Percentiles rank a stretch among this genome's conserved stretches.
Conservation (phyloP, 225 moss, liverwort and hornwort species). For the Ulota crispa region DNA sequence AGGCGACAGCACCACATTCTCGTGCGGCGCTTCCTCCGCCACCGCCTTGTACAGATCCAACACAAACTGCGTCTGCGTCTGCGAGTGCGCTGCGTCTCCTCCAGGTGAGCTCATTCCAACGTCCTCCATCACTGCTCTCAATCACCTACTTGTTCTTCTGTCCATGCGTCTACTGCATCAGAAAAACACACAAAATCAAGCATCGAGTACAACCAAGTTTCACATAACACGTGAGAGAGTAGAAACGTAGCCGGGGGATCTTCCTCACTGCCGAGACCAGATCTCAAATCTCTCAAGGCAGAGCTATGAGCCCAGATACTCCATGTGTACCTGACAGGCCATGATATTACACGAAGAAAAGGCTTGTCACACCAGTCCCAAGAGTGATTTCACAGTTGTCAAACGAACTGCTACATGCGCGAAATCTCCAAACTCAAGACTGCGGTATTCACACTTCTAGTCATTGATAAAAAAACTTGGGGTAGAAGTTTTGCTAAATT, state of each 20-base stretch:
- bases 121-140: neutral
- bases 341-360: neutral
- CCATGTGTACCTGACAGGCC: neutral
- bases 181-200: neutral
- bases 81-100: conserved; percentile 5
- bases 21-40: conserved; percentile 25
- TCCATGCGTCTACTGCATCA: neutral
- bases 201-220: neutral
- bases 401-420: too few relatives aligned
- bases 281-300: neutral
- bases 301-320: neutral
- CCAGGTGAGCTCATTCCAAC: neutral
- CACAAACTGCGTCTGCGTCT: conserved; percentile 50
- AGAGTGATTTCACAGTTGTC: too few relatives aligned
- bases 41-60: conserved; percentile 51
- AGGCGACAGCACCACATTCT: conserved; percentile 64
- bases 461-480: too few relatives aligned
- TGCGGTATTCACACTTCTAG: too few relatives aligned
- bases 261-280: neutral
- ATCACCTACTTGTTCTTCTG: neutral
- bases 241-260: too few relatives aligned
- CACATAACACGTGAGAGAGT: neutral
- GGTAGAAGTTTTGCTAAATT: too few relatives aligned
- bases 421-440: too few relatives aligned
- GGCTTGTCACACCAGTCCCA: neutral